Conservation (phyloP, 768 basidiomycete genomes). For the Pleurotus giganteus region DNA sequence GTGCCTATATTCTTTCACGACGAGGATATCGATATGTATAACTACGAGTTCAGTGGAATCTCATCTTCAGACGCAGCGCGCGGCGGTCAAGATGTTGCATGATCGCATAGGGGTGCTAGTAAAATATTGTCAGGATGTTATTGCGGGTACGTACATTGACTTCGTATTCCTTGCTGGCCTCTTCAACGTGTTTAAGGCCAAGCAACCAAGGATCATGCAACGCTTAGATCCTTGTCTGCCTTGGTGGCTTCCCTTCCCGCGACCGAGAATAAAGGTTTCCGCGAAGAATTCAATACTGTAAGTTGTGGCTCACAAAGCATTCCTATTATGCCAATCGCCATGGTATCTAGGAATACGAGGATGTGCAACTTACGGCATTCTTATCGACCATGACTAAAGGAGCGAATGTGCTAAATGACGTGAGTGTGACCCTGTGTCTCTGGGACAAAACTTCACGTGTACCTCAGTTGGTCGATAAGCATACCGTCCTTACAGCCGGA, state of each 20-base stretch:
- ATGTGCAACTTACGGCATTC: conserved; percentile 90
- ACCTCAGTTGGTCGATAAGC: conserved; percentile 11
- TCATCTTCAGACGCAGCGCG: conserved; percentile 86
- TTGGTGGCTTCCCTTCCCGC: conserved; percentile 87
- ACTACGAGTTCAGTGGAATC: conserved; percentile 67
- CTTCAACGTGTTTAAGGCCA: conserved; percentile 50
- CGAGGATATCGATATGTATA: not conserved
- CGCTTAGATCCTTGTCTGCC: conserved; percentile 81
- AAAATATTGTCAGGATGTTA: conserved; percentile 78
- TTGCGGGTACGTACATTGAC: conserved; percentile 54
- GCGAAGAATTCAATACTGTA: conserved; percentile 88
- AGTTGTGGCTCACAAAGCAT: conserved; percentile 15
- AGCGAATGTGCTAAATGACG: conserved; percentile 84
- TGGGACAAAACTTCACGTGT: conserved; percentile 10
- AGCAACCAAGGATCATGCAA: conserved; percentile 73
- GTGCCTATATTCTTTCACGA: conserved; percentile 24
- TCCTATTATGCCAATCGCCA: conserved; percentile 1
- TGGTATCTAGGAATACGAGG: conserved; percentile 80
- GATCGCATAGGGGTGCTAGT: conserved; percentile 85
- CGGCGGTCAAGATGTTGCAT: conserved; percentile 95
- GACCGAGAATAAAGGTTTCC: conserved; percentile 78
- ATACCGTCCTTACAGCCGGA: conserved; percentile 12
- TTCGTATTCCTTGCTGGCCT: not conserved
- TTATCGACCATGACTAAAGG: conserved; percentile 88
- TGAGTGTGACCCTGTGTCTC: conserved; percentile 35